Percentiles rank a stretch among this genome's conserved stretches.
Conservation (phyloP, 2,329 filamentous ascomycete genomes). For the Emmonsia crescens region DNA sequence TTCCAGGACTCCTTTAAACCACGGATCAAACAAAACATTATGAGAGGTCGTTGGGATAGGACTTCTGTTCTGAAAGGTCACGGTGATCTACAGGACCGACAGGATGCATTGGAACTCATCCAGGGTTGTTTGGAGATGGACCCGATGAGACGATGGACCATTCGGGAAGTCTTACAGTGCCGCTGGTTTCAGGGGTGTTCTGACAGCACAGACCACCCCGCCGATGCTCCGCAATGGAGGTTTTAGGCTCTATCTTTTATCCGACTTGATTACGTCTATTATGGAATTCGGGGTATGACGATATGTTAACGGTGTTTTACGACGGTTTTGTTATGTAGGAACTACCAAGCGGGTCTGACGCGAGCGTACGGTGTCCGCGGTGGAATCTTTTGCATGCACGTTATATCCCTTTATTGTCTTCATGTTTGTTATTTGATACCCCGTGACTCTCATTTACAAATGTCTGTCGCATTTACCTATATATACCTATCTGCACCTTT, state of each 20-base stretch:
- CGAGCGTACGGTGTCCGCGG: not conserved
- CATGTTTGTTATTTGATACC: not conserved
- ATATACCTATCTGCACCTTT: not conserved
- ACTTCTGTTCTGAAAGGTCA: constrained; percentile 39
- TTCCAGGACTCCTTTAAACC: constrained; percentile 52
- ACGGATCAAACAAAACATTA: constrained; percentile 49
- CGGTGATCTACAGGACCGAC: constrained; percentile 22
- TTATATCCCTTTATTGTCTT: not conserved
- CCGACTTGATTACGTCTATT: not conserved
- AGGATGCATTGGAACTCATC: constrained; percentile 46
- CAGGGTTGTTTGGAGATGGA: constrained; percentile 50
- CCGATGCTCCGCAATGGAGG: constrained; percentile 26
- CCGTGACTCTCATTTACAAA: not conserved
- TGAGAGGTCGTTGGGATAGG: constrained; percentile 48
- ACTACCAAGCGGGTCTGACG: not conserved
- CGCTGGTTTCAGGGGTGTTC: constrained; percentile 42
- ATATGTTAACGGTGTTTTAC: not conserved
- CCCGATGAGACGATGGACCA: constrained; percentile 44
- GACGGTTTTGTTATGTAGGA: not conserved
- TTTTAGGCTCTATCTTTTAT: constrained; percentile 19
- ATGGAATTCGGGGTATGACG: not conserved
- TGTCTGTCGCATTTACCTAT: not conserved
- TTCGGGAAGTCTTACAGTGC: constrained; percentile 45
- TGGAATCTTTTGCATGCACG: not conserved
- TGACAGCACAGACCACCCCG: constrained; percentile 22